Percentiles rank a stretch among this genome's conserved stretches.
Conservation (phyloP, 257 asterid species). For the Coffea canephora region DNA sequence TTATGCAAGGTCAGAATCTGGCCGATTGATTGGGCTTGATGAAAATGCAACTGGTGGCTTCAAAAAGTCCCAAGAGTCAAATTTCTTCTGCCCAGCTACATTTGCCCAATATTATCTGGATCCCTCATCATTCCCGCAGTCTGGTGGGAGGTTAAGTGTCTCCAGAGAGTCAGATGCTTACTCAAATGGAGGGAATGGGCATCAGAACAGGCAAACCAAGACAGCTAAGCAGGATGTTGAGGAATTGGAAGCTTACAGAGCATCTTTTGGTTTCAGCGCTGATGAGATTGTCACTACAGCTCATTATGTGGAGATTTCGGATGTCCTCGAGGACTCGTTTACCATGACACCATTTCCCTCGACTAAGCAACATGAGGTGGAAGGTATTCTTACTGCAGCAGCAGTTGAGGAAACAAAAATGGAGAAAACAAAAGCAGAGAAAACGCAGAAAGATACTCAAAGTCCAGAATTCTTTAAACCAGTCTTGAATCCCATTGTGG, state of each 20-base stretch:
- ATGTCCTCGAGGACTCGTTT: constrained; percentile 70
- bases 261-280: constrained; percentile 98
- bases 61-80: constrained; percentile 67
- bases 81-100: constrained; percentile 97
- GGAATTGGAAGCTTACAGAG: constrained; percentile 94
- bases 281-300: constrained; percentile 83
- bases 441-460: constrained; percentile 30
- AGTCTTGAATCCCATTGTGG: constrained; percentile 28
- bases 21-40: constrained; percentile 43
- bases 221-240: constrained; percentile 74
- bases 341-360: constrained; percentile 62
- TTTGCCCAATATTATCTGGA: constrained; percentile 95
- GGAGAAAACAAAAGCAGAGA: constrained; percentile 33
- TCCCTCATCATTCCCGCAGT: constrained; percentile 69
- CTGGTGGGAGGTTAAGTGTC: constrained; percentile 93
- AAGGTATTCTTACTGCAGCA: constrained; percentile 30
- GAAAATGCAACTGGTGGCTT: constrained; percentile 36
- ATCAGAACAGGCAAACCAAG: constrained; percentile 73
- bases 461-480: constrained; percentile 46
- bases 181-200: constrained; percentile 57
- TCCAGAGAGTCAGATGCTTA: constrained; percentile 83
- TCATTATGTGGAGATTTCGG: constrained; percentile 87
- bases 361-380: constrained; percentile 37
- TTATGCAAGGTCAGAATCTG: constrained; percentile 53
- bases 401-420: constrained; percentile 28